Evolutionary conservation across 1,284 basidiomycete species (phyloP).

Genomic region (Chiua sp.): DNA sequence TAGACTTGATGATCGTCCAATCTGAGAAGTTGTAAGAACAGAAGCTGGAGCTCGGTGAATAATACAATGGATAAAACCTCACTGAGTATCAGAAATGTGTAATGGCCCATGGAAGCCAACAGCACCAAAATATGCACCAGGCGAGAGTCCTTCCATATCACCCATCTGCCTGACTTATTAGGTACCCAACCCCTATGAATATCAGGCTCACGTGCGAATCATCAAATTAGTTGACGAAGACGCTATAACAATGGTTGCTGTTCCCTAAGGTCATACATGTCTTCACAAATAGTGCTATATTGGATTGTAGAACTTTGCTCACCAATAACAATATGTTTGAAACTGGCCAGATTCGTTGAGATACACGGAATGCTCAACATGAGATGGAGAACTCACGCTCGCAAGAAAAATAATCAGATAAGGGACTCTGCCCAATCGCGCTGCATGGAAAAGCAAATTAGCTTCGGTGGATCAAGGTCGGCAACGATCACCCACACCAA

Average conservation of each 20-base stretch:
- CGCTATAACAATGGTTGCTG: constrained; percentile 13
- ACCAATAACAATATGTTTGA: constrained; percentile 6
- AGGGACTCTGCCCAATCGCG: constrained; percentile 1
- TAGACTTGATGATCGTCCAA: background rate
- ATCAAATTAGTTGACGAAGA: constrained; percentile 31
- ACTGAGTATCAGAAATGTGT: constrained; percentile 21
- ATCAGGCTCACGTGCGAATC: constrained; percentile 31
- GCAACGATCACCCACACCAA: constrained; percentile 18
- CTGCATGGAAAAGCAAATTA: constrained; percentile 4
- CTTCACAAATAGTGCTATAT: background rate
- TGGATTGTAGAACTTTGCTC: background rate
- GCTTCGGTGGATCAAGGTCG: background rate
- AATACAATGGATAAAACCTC: background rate
- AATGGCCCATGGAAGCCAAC: constrained; percentile 26
- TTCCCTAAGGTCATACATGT: constrained; percentile 8
- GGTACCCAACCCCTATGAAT: background rate
- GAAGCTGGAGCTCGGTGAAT: background rate
- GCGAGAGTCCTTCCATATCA: constrained; percentile 27
- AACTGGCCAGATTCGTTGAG: constrained; percentile 14
- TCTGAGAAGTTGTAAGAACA: too few species aligned
- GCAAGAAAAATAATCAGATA: constrained; percentile 6
- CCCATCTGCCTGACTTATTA: constrained; percentile 24
- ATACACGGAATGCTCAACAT: background rate
- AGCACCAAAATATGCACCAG: constrained; percentile 17
- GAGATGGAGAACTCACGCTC: constrained; percentile 15